Percentiles rank a stretch among this genome's conserved stretches.
phyloP scores from a whole-genome alignment of 805 yeast species.

The Scheffersomyces coipomensis region DNA sequence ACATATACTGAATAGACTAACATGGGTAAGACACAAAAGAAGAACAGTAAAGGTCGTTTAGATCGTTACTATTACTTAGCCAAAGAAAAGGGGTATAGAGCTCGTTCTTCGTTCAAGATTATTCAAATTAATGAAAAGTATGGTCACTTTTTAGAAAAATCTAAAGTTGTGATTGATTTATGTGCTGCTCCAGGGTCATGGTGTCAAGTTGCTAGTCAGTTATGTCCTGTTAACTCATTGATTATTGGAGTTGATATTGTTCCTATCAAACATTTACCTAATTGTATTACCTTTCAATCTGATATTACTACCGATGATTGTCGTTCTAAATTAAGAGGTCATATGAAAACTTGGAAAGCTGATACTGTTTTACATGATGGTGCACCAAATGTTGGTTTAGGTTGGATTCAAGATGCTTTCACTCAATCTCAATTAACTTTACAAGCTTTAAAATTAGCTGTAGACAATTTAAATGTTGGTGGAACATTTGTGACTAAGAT shows the following conservation, averaged over 20 bases:
- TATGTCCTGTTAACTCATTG: constrained; percentile 89
- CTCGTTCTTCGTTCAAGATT: constrained; percentile 96
- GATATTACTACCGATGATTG: constrained; percentile 99
- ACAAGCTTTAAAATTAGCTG: constrained; percentile 91
- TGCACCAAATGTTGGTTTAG: constrained; percentile 99
- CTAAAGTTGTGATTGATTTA: constrained; percentile 93
- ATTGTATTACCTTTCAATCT: constrained; percentile 89
- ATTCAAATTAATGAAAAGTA: constrained; percentile 94
- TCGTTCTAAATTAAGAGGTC: constrained; percentile 89
- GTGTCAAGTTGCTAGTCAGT: constrained; percentile 97
- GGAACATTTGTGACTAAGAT: constrained; percentile 96
- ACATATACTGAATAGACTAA: no score
- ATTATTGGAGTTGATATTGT: constrained; percentile 99
- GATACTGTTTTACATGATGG: constrained; percentile 98
- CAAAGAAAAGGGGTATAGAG: constrained; percentile 97
- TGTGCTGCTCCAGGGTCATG: constrained; percentile 99
- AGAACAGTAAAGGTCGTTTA: constrained; percentile 97
- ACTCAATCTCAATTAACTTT: constrained; percentile 95
- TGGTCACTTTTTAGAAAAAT: constrained; percentile 91
- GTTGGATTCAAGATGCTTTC: constrained; percentile 99
- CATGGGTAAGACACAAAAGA: constrained; percentile 93
- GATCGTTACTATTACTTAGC: constrained; percentile 96
- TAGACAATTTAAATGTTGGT: constrained; percentile 84
- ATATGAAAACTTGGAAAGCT: constrained; percentile 98
- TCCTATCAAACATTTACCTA: constrained; percentile 95